Evolutionary conservation across 352 stramenopile species (phyloP).

Genomic region (Globisporangium viniferum): DNA sequence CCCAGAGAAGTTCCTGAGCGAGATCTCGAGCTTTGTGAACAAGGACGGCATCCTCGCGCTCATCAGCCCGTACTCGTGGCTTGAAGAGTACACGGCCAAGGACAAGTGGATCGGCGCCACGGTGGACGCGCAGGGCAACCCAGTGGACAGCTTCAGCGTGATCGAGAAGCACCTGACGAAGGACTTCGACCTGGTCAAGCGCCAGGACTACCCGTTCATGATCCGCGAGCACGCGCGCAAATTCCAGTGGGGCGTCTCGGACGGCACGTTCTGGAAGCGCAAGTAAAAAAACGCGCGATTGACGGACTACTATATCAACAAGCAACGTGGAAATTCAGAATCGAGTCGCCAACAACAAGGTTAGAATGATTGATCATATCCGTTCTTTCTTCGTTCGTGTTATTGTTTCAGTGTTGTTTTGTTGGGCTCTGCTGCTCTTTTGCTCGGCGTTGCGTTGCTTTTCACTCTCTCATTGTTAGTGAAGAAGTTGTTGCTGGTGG

Average conservation of each 20-base stretch:
- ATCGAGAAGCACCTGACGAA: slow-evolving; percentile 50
- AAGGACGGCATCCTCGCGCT: slow-evolving; percentile 92
- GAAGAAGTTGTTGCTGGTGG: not conserved
- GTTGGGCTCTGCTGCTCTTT: slow-evolving; percentile 8
- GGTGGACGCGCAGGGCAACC: slow-evolving; percentile 34
- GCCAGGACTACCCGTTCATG: slow-evolving; percentile 86
- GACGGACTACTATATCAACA: not conserved
- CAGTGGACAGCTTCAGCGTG: slow-evolving; percentile 65
- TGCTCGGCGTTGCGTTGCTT: not conserved
- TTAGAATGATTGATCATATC: not conserved
- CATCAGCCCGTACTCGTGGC: slow-evolving; percentile 96
- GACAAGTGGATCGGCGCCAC: slow-evolving; percentile 84
- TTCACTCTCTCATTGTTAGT: not conserved
- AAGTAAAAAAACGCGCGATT: slow-evolving; percentile 29
- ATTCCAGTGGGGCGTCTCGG: slow-evolving; percentile 90
- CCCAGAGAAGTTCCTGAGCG: slow-evolving; percentile 86
- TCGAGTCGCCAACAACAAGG: not conserved
- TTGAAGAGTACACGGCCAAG: slow-evolving; percentile 95
- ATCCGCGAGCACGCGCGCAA: slow-evolving; percentile 92
- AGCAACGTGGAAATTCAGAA: not conserved
- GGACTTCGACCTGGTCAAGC: slow-evolving; percentile 80
- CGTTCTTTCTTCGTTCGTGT: slow-evolving; percentile 3
- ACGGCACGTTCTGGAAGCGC: slow-evolving; percentile 84
- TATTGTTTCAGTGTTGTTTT: slow-evolving; percentile 18
- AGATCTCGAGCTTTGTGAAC: slow-evolving; percentile 86